Evolutionary conservation across 768 basidiomycete genomes (phyloP).

Genomic region (Hebeloma cylindrosporum): DNA sequence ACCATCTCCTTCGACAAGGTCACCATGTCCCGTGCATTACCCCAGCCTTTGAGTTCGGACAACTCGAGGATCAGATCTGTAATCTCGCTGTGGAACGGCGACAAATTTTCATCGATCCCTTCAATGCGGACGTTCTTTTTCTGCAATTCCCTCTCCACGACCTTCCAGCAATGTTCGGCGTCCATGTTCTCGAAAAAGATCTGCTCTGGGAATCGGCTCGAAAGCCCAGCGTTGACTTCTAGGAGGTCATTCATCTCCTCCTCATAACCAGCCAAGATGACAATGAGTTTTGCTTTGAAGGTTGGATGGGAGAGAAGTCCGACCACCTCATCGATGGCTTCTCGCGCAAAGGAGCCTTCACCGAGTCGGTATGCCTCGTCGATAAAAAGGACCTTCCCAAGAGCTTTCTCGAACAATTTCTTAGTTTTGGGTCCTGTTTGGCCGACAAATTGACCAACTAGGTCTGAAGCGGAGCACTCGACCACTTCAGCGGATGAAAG

Average conservation of each 20-base stretch:
- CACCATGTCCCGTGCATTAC: constrained; percentile 66
- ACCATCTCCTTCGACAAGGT: constrained; percentile 52
- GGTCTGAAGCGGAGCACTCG: constrained; percentile 69
- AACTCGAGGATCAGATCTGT: no score
- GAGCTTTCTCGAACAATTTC: constrained; percentile 59
- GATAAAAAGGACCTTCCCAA: constrained; percentile 68
- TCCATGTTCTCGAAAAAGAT: constrained; percentile 54
- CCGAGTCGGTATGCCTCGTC: constrained; percentile 70
- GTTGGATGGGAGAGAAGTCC: constrained; percentile 57
- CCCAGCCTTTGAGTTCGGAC: constrained; percentile 55
- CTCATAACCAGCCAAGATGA: constrained; percentile 72
- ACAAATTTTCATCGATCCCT: constrained; percentile 36
- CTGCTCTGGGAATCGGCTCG: constrained; percentile 68
- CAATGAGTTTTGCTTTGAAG: constrained; percentile 60
- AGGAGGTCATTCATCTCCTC: constrained; percentile 63
- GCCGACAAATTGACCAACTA: constrained; percentile 69
- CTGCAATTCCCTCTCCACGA: constrained; percentile 48
- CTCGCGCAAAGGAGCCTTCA: constrained; percentile 64
- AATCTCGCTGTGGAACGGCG: constrained; percentile 9
- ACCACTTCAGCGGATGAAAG: constrained; percentile 45
- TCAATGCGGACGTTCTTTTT: constrained; percentile 41
- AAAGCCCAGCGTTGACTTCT: constrained; percentile 57
- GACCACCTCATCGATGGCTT: constrained; percentile 73
- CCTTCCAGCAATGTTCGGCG: constrained; percentile 45
- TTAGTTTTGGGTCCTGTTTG: constrained; percentile 70